Evolutionary conservation across 192 early-diverging fungal species (phyloP), one percentile per base, ranked within the genome.

Genomic region (Fimicolochytrium jonesii): DNA sequence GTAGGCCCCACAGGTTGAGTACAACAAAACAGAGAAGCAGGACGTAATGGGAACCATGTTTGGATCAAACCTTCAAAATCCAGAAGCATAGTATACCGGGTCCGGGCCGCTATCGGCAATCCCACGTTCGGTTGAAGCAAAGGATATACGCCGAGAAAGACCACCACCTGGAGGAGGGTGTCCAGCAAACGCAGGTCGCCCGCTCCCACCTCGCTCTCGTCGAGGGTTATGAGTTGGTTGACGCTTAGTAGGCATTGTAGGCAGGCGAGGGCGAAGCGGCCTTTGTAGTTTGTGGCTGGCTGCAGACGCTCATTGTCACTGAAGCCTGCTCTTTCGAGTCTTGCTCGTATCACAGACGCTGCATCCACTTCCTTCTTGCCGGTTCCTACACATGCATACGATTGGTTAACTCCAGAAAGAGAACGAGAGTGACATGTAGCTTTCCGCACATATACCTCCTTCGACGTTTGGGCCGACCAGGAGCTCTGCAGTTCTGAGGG

Each of bases 91-190:
- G 49, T 5, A 39, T 83, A 87, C 32, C 77, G 67, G 2, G 84
- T 75, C 25, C 88, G 79, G 36, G 79, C 73, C 9, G 72, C 72
- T 33, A 90, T 64, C 5, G 84, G 81, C 37, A 91, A 72, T 1
- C 89, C 90, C 0, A 90, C 83, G 13, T 86, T 88, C 0, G 78
- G 77, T 20, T 82, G 58, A 23, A 90, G 68, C 30, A 76, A 78
- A 0, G 90, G 90, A 53, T 82, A 79, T 10, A 91, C 64, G 6
- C 87, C 87, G 82, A 83, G 84, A 30, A 71, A 86, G 2, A 87
- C 75, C 34, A 85, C 67, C 32, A 86, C 75, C 67, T 88, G 83
- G 11, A 88, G 58, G 52, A 88, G 73, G 18, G 84, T 87, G 56
- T 86, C 76, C 22, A 88, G 68, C 37, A 83, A 67, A 32, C 83